A percentile compares a stretch with the other conserved stretches of the same genome.
phyloP scores from a whole-genome alignment of 495 filamentous ascomycete species.

The Penicillium paxilli region DNA sequence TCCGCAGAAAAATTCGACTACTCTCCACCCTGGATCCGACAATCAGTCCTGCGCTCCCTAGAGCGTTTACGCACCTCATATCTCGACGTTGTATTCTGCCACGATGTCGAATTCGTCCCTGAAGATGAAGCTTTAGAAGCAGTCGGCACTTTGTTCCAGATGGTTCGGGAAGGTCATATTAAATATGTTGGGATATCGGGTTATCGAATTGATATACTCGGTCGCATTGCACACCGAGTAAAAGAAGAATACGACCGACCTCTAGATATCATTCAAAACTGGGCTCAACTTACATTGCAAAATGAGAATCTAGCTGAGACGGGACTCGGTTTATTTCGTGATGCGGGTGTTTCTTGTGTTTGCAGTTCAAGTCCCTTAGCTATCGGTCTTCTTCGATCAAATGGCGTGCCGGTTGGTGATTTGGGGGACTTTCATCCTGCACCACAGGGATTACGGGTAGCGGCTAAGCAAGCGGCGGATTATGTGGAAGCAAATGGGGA shows the following conservation, averaged over 20 bases:
- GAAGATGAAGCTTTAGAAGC: slow-evolving; percentile 52
- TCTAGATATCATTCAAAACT: slow-evolving; percentile 79
- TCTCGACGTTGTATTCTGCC: slow-evolving; percentile 65
- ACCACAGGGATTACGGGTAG: slow-evolving; percentile 58
- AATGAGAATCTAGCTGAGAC: slow-evolving; percentile 59
- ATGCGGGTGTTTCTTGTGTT: slow-evolving; percentile 72
- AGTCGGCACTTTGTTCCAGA: slow-evolving; percentile 62
- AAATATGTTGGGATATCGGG: slow-evolving; percentile 85
- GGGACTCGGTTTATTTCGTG: slow-evolving; percentile 54
- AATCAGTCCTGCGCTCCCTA: slow-evolving; percentile 51
- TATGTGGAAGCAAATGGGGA: slow-evolving; percentile 58
- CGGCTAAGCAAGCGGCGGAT: slow-evolving; percentile 49
- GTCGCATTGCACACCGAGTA: slow-evolving; percentile 62
- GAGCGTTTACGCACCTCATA: slow-evolving; percentile 53
- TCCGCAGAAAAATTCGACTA: slow-evolving; percentile 55
- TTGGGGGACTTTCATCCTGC: slow-evolving; percentile 80
- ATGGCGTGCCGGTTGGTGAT: slow-evolving; percentile 68
- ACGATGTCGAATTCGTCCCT: slow-evolving; percentile 64
- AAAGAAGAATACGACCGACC: slow-evolving; percentile 68
- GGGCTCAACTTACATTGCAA: slow-evolving; percentile 82
- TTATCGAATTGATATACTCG: slow-evolving; percentile 68
- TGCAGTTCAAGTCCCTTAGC: slow-evolving; percentile 76
- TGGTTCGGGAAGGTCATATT: slow-evolving; percentile 61
- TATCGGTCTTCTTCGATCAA: slow-evolving; percentile 73
- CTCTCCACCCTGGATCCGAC: slow-evolving; percentile 50